Evolutionary conservation across 2,329 filamentous ascomycete species (phyloP).

Genomic region (Botrytis aclada): DNA sequence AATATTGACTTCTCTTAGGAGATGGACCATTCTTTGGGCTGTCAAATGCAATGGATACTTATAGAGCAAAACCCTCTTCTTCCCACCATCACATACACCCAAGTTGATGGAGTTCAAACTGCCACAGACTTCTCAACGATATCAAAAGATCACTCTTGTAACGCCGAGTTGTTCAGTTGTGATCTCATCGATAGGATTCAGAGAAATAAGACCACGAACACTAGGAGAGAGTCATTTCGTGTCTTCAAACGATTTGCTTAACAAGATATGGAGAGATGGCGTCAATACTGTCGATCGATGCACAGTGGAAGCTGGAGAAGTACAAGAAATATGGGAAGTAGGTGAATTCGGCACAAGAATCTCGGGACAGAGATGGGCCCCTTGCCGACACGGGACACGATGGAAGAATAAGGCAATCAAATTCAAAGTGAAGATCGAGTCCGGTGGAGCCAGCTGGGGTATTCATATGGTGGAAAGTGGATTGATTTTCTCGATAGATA

Average conservation of each 20-base stretch:
- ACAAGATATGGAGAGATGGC: slow-evolving; percentile 30
- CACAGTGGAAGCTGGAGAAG: slow-evolving; percentile 11
- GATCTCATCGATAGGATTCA: slow-evolving; percentile 27
- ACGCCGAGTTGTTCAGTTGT: slow-evolving; percentile 26
- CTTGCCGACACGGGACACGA: neutral
- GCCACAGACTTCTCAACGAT: slow-evolving; percentile 29
- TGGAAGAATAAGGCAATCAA: slow-evolving; percentile 13
- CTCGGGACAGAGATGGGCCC: slow-evolving; percentile 9
- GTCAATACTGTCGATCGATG: slow-evolving; percentile 9
- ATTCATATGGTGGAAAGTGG: slow-evolving; percentile 13
- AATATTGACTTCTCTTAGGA: slow-evolving; percentile 23
- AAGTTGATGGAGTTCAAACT: slow-evolving; percentile 21
- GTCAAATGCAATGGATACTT: slow-evolving; percentile 33
- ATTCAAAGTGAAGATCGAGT: slow-evolving; percentile 2
- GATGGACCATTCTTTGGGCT: slow-evolving; percentile 31
- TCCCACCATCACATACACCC: slow-evolving; percentile 20
- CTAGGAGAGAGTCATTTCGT: slow-evolving; percentile 23
- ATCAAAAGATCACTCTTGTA: slow-evolving; percentile 28
- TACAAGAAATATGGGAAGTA: slow-evolving; percentile 6
- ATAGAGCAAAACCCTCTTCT: slow-evolving; percentile 23
- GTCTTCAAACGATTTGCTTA: slow-evolving; percentile 28
- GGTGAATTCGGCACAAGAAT: slow-evolving; percentile 7
- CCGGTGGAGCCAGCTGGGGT: slow-evolving; percentile 4
- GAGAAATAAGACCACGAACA: slow-evolving; percentile 20
- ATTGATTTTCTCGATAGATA: slow-evolving; percentile 3